Evolutionary conservation across 129 eudicot genomes (phyloP).

Genomic region (Centaurea solstitialis): DNA sequence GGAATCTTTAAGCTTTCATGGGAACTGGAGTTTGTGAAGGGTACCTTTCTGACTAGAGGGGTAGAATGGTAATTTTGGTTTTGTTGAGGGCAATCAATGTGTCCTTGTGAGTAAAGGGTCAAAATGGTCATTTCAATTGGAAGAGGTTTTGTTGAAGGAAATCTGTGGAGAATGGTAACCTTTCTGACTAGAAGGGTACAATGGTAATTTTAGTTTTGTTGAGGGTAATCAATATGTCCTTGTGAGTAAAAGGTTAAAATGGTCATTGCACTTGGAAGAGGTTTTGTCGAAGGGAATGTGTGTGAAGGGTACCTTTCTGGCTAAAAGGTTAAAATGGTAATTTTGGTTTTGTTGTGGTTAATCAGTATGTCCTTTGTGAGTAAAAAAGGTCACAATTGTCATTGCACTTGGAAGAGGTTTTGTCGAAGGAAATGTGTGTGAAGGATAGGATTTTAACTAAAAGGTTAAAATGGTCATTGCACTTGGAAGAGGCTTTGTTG

Average conservation of each 20-base stretch:
- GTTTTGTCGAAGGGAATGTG: background rate
- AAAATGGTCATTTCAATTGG: constrained; percentile 10
- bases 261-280: background rate
- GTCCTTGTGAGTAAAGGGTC: background rate
- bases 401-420: too few species aligned
- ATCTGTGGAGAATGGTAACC: background rate
- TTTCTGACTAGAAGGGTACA: too few species aligned
- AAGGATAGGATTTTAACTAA: too few species aligned
- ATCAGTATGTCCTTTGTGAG: background rate
- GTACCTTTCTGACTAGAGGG: background rate
- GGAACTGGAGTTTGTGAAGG: background rate
- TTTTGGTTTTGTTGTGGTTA: constrained; percentile 3
- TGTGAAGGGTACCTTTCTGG: background rate
- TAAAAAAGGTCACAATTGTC: constrained; percentile 12
- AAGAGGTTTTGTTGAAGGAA: too few species aligned
- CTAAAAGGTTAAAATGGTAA: constrained; percentile 21
- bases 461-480: background rate
- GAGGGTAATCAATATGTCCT: background rate
- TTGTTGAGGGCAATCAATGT: background rate
- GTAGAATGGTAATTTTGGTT: constrained; percentile 16
- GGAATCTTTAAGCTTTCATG: constrained; percentile 24
- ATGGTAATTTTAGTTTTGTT: background rate
- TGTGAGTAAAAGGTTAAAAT: background rate
- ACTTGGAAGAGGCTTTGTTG: background rate
- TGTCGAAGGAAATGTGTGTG: too few species aligned